Conservation (phyloP, 768 basidiomycete genomes). For the Lentinus brumalis region DNA sequence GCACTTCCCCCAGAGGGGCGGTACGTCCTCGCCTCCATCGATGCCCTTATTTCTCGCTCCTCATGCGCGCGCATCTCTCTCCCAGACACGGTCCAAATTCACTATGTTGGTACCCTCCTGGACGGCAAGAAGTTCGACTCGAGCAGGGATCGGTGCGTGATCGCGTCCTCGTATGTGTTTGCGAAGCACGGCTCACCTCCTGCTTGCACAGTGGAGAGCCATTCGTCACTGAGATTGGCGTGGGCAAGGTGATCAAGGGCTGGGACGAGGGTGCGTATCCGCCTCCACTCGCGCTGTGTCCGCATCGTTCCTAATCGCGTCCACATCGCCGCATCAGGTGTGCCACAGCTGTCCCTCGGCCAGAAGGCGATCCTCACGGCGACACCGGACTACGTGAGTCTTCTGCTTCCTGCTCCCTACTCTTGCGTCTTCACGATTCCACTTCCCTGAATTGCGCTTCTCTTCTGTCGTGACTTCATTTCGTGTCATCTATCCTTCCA, state of each 20-base stretch:
- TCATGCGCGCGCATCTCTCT: conserved; percentile 13
- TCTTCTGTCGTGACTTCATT: not conserved
- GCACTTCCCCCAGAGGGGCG: conserved; percentile 68
- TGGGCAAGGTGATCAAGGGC: conserved; percentile 83
- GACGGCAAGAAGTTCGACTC: conserved; percentile 76
- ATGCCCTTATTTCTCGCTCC: conserved; percentile 8
- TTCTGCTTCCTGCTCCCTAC: not conserved
- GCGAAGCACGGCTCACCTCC: not conserved
- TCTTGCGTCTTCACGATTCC: not conserved
- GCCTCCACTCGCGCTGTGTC: not conserved
- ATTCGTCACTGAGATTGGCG: conserved; percentile 73
- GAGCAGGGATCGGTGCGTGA: conserved; percentile 67
- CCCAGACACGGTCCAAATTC: conserved; percentile 70
- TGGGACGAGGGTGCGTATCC: conserved; percentile 81
- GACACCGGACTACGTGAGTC: conserved; percentile 77
- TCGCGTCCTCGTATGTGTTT: conserved; percentile 1
- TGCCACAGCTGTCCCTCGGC: conserved; percentile 75
- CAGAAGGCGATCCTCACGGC: conserved; percentile 68
- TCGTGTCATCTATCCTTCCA: not conserved
- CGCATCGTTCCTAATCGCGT: conserved; percentile 18
- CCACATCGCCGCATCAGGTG: conserved; percentile 47
- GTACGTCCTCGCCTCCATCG: conserved; percentile 43
- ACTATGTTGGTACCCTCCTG: conserved; percentile 74
- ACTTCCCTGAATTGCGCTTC: conserved; percentile 2
- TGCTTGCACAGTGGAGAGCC: conserved; percentile 46